phyloP scores from a whole-genome alignment of 352 stramenopile species.

The Phytophthora meadii region DNA sequence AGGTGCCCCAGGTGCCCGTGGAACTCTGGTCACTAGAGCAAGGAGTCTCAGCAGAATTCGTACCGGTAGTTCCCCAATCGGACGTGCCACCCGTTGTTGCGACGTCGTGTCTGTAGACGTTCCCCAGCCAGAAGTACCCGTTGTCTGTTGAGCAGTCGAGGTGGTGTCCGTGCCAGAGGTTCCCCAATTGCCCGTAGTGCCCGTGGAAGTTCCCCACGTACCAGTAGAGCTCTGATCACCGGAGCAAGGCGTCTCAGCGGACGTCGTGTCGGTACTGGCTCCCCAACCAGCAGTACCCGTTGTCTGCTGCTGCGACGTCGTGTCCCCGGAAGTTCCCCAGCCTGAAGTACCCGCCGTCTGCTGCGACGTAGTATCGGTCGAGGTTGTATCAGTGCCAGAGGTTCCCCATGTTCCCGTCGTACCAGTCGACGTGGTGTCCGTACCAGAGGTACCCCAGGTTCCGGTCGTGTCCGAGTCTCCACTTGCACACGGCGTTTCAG shows the following conservation, averaged over 20 bases:
- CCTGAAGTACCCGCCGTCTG: conserved; percentile 9
- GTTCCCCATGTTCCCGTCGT: conserved; percentile 8
- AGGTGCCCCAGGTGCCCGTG: neutral
- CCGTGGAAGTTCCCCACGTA: conserved; percentile 11
- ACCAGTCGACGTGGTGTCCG: neutral
- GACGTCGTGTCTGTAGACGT: neutral
- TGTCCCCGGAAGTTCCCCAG: conserved; percentile 4
- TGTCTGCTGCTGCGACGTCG: conserved; percentile 8
- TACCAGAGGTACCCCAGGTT: conserved; percentile 8
- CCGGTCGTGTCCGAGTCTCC: conserved; percentile 18
- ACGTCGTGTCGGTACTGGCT: conserved; percentile 7
- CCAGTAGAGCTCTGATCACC: conserved; percentile 23
- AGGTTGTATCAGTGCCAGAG: conserved; percentile 4
- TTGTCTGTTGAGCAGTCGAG: neutral
- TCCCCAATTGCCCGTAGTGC: neutral
- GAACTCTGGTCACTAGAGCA: conserved; percentile 6
- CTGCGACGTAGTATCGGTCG: conserved; percentile 16
- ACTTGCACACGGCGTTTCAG: conserved; percentile 21
- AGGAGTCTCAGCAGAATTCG: neutral
- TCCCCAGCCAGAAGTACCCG: neutral
- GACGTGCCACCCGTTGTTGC: neutral
- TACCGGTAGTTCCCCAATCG: neutral
- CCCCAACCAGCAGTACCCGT: conserved; percentile 10
- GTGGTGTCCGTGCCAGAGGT: neutral
- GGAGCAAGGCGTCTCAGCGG: conserved; percentile 22